phyloP scores from a whole-genome alignment of 2,329 filamentous ascomycete genomes.

The Ophiostoma ulmi region DNA sequence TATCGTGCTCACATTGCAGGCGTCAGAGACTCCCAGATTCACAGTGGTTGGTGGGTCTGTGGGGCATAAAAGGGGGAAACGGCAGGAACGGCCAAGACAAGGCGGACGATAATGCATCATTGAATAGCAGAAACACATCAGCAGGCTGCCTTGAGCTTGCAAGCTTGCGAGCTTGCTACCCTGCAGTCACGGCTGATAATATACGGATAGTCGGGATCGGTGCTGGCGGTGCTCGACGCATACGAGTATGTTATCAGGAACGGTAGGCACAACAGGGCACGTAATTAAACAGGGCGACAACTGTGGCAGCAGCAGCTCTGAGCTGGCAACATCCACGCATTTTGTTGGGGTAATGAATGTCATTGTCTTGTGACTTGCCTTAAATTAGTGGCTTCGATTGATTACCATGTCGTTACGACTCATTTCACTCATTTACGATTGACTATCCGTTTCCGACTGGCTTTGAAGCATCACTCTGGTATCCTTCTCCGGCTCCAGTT shows the following conservation, averaged over 20 bases:
- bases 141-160: constrained; percentile 16
- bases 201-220: not conserved
- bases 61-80: constrained; percentile 12
- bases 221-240: not conserved
- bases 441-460: not conserved
- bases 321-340: constrained; percentile 10
- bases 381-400: not conserved
- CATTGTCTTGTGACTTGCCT: constrained; percentile 1
- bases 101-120: constrained; percentile 11
- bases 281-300: not conserved
- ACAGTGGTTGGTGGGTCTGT: not conserved
- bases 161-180: not conserved
- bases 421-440: not conserved
- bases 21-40: not conserved
- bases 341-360: constrained; percentile 2
- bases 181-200: not conserved
- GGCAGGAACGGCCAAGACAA: not conserved
- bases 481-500: not conserved
- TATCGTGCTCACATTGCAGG: not conserved
- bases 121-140: constrained; percentile 15
- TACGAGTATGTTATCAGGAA: not conserved
- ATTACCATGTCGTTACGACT: not conserved
- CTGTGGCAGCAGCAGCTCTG: constrained; percentile 8
- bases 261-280: not conserved
- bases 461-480: not conserved